Evolutionary conservation across 176 grass and related monocot species (phyloP).

Genomic region (Triticum aestivum): IWGSC_CS_RefSeq_v2.1 NC_057808.1:335063193-335063692

Average conservation of each 20-base stretch:
- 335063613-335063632: conserved; percentile 20
- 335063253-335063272: conserved; percentile 39
- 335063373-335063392: conserved; percentile 56
- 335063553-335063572: conserved; percentile 9
- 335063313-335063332: background rate
- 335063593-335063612: conserved; percentile 18
- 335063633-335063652: background rate
- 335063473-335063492: background rate
- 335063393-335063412: background rate
- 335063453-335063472: conserved; percentile 20
- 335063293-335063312: conserved; percentile 26
- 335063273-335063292: conserved; percentile 12
- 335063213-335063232: conserved; percentile 30
- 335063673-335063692: conserved; percentile 32
- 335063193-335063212: conserved; percentile 10
- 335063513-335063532: conserved; percentile 1
- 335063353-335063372: conserved; percentile 57
- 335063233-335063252: conserved; percentile 16
- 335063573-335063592: conserved; percentile 28
- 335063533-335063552: conserved; percentile 61
- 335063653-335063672: conserved; percentile 10
- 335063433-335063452: background rate
- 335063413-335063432: conserved; percentile 18
- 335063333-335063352: conserved; percentile 33
- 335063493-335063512: conserved; percentile 14